A percentile compares a stretch with the other conserved stretches of the same genome.
Conservation (phyloP, 163 green algal genomes). For the Trebouxia gelatinosa region DNA sequence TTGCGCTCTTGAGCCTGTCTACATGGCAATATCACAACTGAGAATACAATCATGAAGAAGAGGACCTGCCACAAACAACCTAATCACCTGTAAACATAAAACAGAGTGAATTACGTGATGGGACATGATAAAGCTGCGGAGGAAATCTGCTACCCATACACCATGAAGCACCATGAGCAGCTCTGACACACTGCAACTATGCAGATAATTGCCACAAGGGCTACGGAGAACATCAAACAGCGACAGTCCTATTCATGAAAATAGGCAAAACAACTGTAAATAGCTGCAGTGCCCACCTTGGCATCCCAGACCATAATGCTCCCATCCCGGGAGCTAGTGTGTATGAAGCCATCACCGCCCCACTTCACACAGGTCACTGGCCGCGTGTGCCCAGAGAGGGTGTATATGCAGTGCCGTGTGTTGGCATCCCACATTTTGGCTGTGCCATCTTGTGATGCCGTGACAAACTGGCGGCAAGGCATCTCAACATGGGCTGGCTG, state of each 20-base stretch:
- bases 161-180: no score
- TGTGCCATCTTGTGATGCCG: slow-evolving; percentile 80
- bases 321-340: slow-evolving; percentile 81
- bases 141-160: no score
- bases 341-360: slow-evolving; percentile 92
- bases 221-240: no score
- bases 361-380: slow-evolving; percentile 86
- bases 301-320: slow-evolving; percentile 90
- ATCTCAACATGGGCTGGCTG: slow-evolving; percentile 87
- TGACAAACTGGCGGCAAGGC: slow-evolving; percentile 78
- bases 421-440: slow-evolving; percentile 78
- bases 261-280: no score
- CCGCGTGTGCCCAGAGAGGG: slow-evolving; percentile 77
- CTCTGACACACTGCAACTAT: neutral
- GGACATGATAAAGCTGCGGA: no score
- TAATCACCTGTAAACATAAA: no score
- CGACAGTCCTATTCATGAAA: no score
- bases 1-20: slow-evolving; percentile 20
- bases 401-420: slow-evolving; percentile 69
- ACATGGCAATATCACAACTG: no score
- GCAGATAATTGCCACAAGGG: neutral
- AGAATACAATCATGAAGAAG: slow-evolving; percentile 20
- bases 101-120: no score
- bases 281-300: slow-evolving; percentile 32
- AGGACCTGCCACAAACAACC: neutral